Percentiles rank a stretch among this genome's conserved stretches.
Conservation (phyloP, 768 basidiomycete species). For the Boletus subparvulus region DNA sequence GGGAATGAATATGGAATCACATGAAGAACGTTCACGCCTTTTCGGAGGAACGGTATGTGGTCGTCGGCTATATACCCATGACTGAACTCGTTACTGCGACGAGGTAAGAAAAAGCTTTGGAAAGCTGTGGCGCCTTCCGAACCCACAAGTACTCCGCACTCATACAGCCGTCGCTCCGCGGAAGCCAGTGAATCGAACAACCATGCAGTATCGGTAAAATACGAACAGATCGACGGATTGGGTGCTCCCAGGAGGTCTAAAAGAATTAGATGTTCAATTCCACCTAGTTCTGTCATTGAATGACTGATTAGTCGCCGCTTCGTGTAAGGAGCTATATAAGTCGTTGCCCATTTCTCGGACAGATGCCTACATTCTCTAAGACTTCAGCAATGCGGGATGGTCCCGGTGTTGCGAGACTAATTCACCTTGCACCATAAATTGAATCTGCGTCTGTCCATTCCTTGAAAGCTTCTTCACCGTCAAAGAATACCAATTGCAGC, state of each 20-base stretch:
- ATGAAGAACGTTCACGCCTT: constrained; percentile 87
- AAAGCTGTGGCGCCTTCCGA: constrained; percentile 43
- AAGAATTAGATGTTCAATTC: constrained; percentile 88
- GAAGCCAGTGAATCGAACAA: constrained; percentile 75
- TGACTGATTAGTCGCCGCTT: constrained; percentile 57
- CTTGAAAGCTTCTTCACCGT: constrained; percentile 95
- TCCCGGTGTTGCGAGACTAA: not conserved
- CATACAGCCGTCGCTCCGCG: constrained; percentile 70
- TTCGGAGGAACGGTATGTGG: constrained; percentile 83
- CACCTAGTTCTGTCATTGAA: constrained; percentile 62
- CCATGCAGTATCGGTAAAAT: constrained; percentile 89
- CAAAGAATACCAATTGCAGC: constrained; percentile 91
- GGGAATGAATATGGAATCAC: constrained; percentile 91
- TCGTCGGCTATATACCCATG: constrained; percentile 82
- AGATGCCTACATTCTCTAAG: constrained; percentile 61
- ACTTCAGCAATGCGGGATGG: not conserved
- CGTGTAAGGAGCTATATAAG: constrained; percentile 60
- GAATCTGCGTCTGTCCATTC: constrained; percentile 89
- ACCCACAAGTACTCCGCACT: constrained; percentile 59
- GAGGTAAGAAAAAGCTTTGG: constrained; percentile 66
- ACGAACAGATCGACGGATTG: constrained; percentile 74
- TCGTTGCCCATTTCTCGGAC: constrained; percentile 77
- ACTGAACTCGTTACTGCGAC: constrained; percentile 38
- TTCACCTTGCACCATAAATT: constrained; percentile 90
- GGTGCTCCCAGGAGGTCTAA: constrained; percentile 88